These are phyloP conservation scores for Zygotorulaspora chibaensis DNA, from an alignment of 805 yeast genomes.

Conservation along the genomic window DNA sequence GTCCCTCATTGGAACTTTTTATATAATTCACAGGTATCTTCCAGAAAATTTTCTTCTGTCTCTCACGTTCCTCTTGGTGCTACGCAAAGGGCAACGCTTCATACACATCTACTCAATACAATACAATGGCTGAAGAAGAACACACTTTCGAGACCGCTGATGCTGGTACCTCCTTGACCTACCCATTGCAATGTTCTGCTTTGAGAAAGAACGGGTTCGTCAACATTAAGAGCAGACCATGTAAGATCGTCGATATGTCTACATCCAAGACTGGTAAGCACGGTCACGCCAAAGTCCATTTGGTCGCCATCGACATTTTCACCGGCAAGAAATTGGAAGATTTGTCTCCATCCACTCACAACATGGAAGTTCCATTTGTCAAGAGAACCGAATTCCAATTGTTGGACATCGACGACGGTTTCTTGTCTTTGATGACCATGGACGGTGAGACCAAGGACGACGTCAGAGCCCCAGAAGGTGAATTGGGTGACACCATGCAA, in stretches of 20 bases:
- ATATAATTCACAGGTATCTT: not conserved
- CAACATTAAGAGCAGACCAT: constrained; percentile 97
- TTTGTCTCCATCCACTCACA: constrained; percentile 99
- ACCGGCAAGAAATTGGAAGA: constrained; percentile 99
- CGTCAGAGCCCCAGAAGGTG: constrained; percentile 97
- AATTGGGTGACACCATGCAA: constrained; percentile 90
- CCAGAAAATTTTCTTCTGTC: not conserved
- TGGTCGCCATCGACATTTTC: constrained; percentile 98
- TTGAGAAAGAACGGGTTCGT: constrained; percentile 99
- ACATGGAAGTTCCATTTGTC: constrained; percentile 99
- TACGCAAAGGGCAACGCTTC: not conserved
- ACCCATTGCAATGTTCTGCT: constrained; percentile 99
- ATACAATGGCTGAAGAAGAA: constrained; percentile 44
- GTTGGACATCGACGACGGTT: constrained; percentile 98
- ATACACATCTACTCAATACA: not conserved
- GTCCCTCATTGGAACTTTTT: not conserved
- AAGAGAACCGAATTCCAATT: constrained; percentile 93
- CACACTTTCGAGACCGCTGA: constrained; percentile 96
- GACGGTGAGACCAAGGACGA: constrained; percentile 99
- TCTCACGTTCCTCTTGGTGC: not conserved
- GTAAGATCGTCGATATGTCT: constrained; percentile 99
- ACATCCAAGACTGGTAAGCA: constrained; percentile 99
- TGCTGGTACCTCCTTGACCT: constrained; percentile 98
- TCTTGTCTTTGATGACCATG: constrained; percentile 89
- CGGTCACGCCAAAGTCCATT: constrained; percentile 99